Evolutionary conservation across 371 early-diverging fungal species (phyloP).

Genomic region (Mucor lusitanicus): DNA sequence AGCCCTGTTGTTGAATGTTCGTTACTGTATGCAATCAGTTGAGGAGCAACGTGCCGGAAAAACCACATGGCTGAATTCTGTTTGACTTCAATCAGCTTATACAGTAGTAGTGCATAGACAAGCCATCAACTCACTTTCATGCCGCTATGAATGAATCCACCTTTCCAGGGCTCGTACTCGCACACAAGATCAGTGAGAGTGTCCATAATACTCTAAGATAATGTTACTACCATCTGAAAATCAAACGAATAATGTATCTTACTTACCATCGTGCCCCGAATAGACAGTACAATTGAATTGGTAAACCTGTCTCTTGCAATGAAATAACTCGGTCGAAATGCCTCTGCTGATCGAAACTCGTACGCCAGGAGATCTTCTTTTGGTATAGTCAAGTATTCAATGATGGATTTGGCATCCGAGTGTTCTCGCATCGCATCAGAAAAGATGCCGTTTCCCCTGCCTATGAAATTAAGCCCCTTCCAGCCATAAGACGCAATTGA

Average conservation of each 20-base stretch:
- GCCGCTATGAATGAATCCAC: constrained; percentile 84
- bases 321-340: constrained; percentile 83
- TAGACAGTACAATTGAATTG: constrained; percentile 73
- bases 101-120: background rate
- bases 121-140: constrained; percentile 51
- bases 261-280: constrained; percentile 81
- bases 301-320: constrained; percentile 72
- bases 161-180: constrained; percentile 86
- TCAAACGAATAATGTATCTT: background rate
- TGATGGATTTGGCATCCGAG: constrained; percentile 72
- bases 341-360: constrained; percentile 70
- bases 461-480: constrained; percentile 82
- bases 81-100: background rate
- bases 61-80: constrained; percentile 78
- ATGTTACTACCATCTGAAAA: background rate
- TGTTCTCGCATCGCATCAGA: constrained; percentile 71
- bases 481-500: constrained; percentile 80
- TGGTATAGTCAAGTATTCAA: constrained; percentile 68
- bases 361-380: constrained; percentile 76
- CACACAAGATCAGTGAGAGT: constrained; percentile 86
- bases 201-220: constrained; percentile 73
- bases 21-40: constrained; percentile 65
- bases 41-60: constrained; percentile 69
- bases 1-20: constrained; percentile 62
- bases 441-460: constrained; percentile 69